Evolutionary conservation across 768 basidiomycete genomes (phyloP).

Genomic region (Leccinum truebloodii): DNA sequence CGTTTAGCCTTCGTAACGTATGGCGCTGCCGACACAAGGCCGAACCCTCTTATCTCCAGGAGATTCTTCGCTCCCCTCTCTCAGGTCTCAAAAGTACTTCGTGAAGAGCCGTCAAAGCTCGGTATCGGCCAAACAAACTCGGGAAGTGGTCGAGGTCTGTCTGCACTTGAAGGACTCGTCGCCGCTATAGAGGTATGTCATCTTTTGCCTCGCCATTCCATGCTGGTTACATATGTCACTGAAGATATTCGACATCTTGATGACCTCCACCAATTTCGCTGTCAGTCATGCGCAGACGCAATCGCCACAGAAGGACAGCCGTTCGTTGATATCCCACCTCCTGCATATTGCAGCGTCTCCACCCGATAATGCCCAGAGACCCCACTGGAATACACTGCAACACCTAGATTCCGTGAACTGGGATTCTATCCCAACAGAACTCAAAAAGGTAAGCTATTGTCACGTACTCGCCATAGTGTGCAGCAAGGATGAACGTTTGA

Average conservation of each 20-base stretch:
- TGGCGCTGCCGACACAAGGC: constrained; percentile 55
- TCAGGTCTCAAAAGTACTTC: constrained; percentile 45
- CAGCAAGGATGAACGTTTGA: neutral
- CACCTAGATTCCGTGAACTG: constrained; percentile 54
- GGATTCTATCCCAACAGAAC: constrained; percentile 59
- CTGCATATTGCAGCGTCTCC: constrained; percentile 61
- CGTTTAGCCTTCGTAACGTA: constrained; percentile 62
- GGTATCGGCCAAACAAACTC: constrained; percentile 60
- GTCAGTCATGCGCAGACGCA: constrained; percentile 18
- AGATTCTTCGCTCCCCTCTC: constrained; percentile 53
- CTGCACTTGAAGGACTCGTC: constrained; percentile 69
- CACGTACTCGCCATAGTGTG: neutral
- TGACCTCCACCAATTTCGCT: constrained; percentile 17
- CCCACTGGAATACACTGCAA: constrained; percentile 52
- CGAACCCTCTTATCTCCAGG: constrained; percentile 56
- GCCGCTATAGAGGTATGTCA: constrained; percentile 63
- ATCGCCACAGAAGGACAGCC: constrained; percentile 29
- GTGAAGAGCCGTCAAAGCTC: constrained; percentile 45
- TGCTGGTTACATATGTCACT: constrained; percentile 32
- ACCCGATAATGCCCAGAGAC: constrained; percentile 56
- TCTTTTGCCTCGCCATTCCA: neutral
- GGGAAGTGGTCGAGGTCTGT: constrained; percentile 54
- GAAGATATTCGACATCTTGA: constrained; percentile 42
- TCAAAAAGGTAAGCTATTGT: constrained; percentile 52
- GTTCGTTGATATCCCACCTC: constrained; percentile 44